phyloP scores from a whole-genome alignment of 495 filamentous ascomycete genomes.

The Cercophora samala region DNA sequence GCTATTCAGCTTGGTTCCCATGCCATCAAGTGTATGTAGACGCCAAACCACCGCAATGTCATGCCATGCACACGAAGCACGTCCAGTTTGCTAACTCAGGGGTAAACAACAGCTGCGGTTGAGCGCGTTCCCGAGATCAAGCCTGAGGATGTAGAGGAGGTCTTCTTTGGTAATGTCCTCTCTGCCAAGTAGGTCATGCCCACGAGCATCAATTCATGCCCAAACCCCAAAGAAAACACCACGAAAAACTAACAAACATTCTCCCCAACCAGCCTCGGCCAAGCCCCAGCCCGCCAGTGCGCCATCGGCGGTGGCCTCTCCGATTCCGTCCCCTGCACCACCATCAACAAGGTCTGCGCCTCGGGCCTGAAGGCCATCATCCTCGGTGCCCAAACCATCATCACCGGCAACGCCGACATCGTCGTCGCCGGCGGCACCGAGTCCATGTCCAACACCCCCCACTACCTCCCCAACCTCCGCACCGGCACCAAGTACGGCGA shows the following conservation, averaged over 20 bases:
- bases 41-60: neutral
- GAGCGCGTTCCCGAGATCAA: slow-evolving; percentile 81
- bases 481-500: slow-evolving; percentile 87
- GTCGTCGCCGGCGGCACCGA: slow-evolving; percentile 92
- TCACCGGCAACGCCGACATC: slow-evolving; percentile 85
- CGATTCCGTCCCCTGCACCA: slow-evolving; percentile 77
- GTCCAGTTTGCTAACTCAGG: slow-evolving; percentile 19
- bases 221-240: neutral
- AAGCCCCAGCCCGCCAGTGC: slow-evolving; percentile 94
- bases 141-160: slow-evolving; percentile 85
- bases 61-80: slow-evolving; percentile 15
- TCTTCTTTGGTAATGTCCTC: slow-evolving; percentile 97
- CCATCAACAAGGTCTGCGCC: slow-evolving; percentile 98
- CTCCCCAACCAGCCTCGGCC: slow-evolving; percentile 67
- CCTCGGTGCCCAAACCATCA: slow-evolving; percentile 92
- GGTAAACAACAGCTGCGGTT: slow-evolving; percentile 62
- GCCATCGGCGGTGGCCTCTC: slow-evolving; percentile 81
- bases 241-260: slow-evolving; percentile 14
- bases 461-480: slow-evolving; percentile 85
- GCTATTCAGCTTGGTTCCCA: slow-evolving; percentile 85
- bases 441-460: slow-evolving; percentile 97
- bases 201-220: slow-evolving; percentile 21
- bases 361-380: slow-evolving; percentile 91
- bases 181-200: slow-evolving; percentile 76
- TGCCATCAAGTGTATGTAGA: slow-evolving; percentile 76